Conservation (phyloP, 345 rosid species). For the Balakata baccata region DNA sequence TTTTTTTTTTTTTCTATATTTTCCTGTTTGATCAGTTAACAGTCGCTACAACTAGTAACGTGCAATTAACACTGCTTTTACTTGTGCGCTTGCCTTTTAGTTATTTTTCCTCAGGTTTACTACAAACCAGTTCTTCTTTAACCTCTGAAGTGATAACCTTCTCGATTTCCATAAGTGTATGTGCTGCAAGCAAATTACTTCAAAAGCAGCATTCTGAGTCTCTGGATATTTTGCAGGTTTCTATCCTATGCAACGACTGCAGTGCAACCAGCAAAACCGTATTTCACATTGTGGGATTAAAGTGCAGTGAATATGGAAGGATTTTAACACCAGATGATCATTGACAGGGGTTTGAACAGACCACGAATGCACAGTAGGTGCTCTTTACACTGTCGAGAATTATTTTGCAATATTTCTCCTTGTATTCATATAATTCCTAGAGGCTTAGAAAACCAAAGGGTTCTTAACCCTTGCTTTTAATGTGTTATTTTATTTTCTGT, state of each 20-base stretch:
- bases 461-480: not conserved
- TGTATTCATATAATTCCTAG: not conserved
- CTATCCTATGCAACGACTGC: conserved; percentile 82
- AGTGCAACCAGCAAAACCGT: conserved; percentile 40
- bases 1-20: not conserved
- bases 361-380: not conserved
- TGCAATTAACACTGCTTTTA: not conserved
- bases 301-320: conserved; percentile 58
- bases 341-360: not conserved
- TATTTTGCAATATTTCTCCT: not conserved
- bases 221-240: conserved; percentile 39
- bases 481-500: not conserved
- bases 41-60: not conserved
- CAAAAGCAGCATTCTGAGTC: not conserved
- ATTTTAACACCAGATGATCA: conserved; percentile 24
- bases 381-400: not conserved
- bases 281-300: conserved; percentile 64
- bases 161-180: too few species aligned
- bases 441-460: not conserved
- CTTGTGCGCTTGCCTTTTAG: not conserved
- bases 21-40: not conserved
- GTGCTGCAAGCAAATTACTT: not conserved
- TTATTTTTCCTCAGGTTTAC: not conserved
- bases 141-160: too few species aligned
- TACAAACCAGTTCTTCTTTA: not conserved